These are phyloP conservation scores for Adansonia gregorii DNA, from an alignment of 441 rosid species.

Conservation along the genomic window DNA sequence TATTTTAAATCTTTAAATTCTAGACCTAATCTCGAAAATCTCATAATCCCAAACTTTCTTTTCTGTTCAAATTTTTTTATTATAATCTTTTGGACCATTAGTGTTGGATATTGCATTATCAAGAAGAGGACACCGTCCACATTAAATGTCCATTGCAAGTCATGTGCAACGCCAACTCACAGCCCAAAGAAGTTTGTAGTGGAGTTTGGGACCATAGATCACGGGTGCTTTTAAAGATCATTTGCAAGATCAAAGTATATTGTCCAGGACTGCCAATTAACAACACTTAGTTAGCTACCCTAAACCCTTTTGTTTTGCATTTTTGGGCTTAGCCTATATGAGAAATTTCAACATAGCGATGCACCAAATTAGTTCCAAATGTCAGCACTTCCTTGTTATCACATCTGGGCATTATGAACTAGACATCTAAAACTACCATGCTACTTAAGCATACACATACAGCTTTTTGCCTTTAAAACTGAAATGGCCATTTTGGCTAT, in stretches of 20 bases:
- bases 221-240: neutral
- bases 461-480: neutral
- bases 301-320: neutral
- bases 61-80: no score
- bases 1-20: no score
- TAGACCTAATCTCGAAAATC: no score
- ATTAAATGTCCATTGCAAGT: no score
- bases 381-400: no score
- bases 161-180: neutral
- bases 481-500: constrained; percentile 2
- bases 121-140: no score
- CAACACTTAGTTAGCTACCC: neutral
- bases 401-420: neutral
- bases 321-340: neutral
- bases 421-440: neutral
- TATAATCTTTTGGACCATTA: no score
- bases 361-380: no score
- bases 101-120: no score
- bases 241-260: neutral
- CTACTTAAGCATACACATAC: neutral
- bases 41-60: no score
- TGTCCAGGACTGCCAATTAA: neutral
- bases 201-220: neutral
- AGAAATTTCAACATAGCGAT: no score
- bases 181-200: neutral